Conservation (phyloP, 73 alveolate species). For the Blepharisma japonicum region DNA sequence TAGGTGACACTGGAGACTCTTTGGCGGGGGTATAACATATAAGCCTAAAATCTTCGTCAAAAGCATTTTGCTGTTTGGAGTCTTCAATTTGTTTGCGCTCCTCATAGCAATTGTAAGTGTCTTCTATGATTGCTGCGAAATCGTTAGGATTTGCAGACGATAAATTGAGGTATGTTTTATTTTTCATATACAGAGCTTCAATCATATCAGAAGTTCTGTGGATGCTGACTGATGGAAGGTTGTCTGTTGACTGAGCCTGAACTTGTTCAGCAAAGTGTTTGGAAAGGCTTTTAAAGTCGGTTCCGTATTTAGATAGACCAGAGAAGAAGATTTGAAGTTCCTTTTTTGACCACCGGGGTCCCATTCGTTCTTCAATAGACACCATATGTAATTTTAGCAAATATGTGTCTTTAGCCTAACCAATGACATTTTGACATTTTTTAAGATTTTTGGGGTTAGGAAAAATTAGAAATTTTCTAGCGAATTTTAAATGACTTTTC, state of each 20-base stretch:
- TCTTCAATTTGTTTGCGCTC: conserved; percentile 34
- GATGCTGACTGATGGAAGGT: conserved; percentile 35
- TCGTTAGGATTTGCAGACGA: conserved; percentile 58
- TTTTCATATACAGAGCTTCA: conserved; percentile 28
- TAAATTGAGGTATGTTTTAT: conserved; percentile 48
- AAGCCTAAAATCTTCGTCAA: conserved; percentile 2
- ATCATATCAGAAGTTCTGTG: conserved; percentile 29
- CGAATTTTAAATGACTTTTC: no score
- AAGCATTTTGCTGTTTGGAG: conserved; percentile 25
- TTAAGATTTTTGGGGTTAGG: background rate
- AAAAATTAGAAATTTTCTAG: background rate
- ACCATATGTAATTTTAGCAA: background rate
- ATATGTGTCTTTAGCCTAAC: background rate
- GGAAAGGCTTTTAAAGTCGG: conserved; percentile 35
- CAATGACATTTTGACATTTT: background rate
- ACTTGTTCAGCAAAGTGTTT: conserved; percentile 32
- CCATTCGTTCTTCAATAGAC: conserved; percentile 26
- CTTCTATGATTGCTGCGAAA: conserved; percentile 55
- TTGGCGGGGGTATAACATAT: no score
- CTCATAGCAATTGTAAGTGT: conserved; percentile 37
- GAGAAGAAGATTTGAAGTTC: conserved; percentile 44
- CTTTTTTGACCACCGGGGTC: conserved; percentile 27
- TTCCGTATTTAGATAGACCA: conserved; percentile 36
- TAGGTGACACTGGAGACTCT: no score
- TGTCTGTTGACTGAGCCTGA: background rate